Evolutionary conservation across 768 basidiomycete genomes (phyloP).

Genomic region (Lanmaoa pseudosensibilis): DNA sequence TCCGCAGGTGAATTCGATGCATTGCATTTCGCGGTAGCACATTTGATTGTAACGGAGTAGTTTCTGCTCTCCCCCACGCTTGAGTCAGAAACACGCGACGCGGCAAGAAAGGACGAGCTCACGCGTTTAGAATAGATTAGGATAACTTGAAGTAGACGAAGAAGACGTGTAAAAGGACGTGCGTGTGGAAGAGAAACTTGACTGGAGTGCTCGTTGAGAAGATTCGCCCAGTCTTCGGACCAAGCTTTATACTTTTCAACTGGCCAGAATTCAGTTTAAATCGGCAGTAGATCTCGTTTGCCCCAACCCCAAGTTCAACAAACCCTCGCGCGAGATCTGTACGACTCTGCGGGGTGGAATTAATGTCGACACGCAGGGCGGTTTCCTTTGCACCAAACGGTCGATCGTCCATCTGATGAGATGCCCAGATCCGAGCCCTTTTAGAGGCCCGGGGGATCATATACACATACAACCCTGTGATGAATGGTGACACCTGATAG

Average conservation of each 20-base stretch:
- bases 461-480: slow-evolving; percentile 18
- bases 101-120: not conserved
- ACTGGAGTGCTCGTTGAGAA: slow-evolving; percentile 12
- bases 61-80: slow-evolving; percentile 7
- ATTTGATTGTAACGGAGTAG: slow-evolving; percentile 27
- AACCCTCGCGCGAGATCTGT: slow-evolving; percentile 12
- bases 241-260: slow-evolving; percentile 25
- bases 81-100: slow-evolving; percentile 13
- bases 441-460: slow-evolving; percentile 18
- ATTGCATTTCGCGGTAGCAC: slow-evolving; percentile 45
- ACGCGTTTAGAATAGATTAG: slow-evolving; percentile 29
- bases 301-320: slow-evolving; percentile 6
- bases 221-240: not conserved
- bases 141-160: slow-evolving; percentile 8
- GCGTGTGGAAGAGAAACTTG: slow-evolving; percentile 1
- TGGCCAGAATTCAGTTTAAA: slow-evolving; percentile 2
- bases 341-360: slow-evolving; percentile 17
- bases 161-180: not conserved
- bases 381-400: slow-evolving; percentile 8
- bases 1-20: slow-evolving; percentile 39
- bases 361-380: slow-evolving; percentile 16
- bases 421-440: slow-evolving; percentile 19
- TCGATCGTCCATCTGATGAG: slow-evolving; percentile 28
- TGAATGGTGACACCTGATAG: slow-evolving; percentile 11
- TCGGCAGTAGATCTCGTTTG: slow-evolving; percentile 6